Evolutionary conservation across 2,329 filamentous ascomycete genomes (phyloP).

Genomic region (Diplodia mutila): DNA sequence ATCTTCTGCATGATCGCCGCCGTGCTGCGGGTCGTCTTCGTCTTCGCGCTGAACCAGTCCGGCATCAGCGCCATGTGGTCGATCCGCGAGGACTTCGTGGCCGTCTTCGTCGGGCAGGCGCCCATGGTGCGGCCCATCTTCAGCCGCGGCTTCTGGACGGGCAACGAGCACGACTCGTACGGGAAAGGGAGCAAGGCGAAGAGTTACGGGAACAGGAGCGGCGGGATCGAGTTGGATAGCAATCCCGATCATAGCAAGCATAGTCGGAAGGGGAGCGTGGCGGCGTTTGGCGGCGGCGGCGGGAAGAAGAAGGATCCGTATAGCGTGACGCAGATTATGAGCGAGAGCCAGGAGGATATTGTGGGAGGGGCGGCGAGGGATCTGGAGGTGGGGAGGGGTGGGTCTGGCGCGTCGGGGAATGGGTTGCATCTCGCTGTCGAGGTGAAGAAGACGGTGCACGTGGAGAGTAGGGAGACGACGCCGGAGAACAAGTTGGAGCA

Average conservation of each 20-base stretch:
- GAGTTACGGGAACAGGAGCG: slow-evolving; percentile 27
- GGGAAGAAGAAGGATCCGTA: slow-evolving; percentile 29
- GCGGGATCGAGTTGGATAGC: not conserved
- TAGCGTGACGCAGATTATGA: slow-evolving; percentile 28
- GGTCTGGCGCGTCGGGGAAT: not conserved
- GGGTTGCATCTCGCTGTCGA: not conserved
- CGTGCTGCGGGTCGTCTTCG: slow-evolving; percentile 34
- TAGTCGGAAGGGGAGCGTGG: slow-evolving; percentile 1
- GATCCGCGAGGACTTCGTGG: slow-evolving; percentile 45
- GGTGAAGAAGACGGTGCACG: not conserved
- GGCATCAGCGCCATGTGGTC: slow-evolving; percentile 44
- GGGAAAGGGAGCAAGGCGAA: slow-evolving; percentile 5
- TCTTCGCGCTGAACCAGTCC: slow-evolving; percentile 33
- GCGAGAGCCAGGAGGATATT: slow-evolving; percentile 2
- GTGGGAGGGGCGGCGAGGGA: not conserved
- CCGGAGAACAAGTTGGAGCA: not conserved
- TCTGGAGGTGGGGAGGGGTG: not conserved
- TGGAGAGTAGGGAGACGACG: not conserved
- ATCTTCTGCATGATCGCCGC: slow-evolving; percentile 42
- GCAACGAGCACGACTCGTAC: not conserved
- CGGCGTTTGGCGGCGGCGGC: not conserved
- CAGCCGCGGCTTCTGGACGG: slow-evolving; percentile 29
- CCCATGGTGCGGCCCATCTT: slow-evolving; percentile 42
- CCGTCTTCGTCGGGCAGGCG: slow-evolving; percentile 44
- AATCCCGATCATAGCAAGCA: slow-evolving; percentile 5